These are phyloP conservation scores for Penicillium atrosanguineum DNA, from an alignment of 495 filamentous ascomycete species.

Conservation along the genomic window DNA sequence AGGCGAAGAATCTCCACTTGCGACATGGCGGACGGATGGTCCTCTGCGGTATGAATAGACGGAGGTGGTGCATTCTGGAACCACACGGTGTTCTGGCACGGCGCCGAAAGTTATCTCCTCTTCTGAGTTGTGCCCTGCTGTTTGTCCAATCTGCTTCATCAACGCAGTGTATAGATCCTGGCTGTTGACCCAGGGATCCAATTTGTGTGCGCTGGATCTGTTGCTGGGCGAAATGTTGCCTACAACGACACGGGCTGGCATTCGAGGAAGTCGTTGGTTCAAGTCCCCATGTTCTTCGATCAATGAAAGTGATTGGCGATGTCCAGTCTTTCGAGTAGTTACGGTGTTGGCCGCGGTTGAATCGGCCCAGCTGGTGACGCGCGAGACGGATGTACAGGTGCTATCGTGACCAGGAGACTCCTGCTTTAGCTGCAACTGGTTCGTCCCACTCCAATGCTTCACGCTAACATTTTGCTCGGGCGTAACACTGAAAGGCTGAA, in stretches of 20 bases:
- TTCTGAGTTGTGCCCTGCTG: conserved; percentile 24
- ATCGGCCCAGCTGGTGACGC: conserved; percentile 75
- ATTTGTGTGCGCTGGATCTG: conserved; percentile 12
- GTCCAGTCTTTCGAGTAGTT: conserved; percentile 32
- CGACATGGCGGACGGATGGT: conserved; percentile 28
- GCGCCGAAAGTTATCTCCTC: conserved; percentile 32
- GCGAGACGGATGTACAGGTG: conserved; percentile 56
- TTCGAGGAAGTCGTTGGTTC: conserved; percentile 34
- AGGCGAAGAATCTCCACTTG: conserved; percentile 34
- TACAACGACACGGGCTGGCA: conserved; percentile 5
- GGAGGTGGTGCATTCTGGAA: conserved; percentile 33
- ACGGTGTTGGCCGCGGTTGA: conserved; percentile 56
- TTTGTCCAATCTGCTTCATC: conserved; percentile 59
- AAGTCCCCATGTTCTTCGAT: conserved; percentile 61
- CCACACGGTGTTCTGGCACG: conserved; percentile 30
- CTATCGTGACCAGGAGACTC: conserved; percentile 44
- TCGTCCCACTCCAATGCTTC: not conserved
- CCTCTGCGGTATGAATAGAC: conserved; percentile 28
- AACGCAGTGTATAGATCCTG: conserved; percentile 71
- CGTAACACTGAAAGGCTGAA: not conserved
- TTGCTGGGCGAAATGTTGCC: conserved; percentile 1
- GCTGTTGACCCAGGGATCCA: conserved; percentile 50
- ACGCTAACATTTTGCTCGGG: not conserved
- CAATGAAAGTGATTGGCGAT: conserved; percentile 59
- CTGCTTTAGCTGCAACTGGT: conserved; percentile 7